Conservation (phyloP, 192 early-diverging fungal species). For the Chytriomyces confervae region DNA sequence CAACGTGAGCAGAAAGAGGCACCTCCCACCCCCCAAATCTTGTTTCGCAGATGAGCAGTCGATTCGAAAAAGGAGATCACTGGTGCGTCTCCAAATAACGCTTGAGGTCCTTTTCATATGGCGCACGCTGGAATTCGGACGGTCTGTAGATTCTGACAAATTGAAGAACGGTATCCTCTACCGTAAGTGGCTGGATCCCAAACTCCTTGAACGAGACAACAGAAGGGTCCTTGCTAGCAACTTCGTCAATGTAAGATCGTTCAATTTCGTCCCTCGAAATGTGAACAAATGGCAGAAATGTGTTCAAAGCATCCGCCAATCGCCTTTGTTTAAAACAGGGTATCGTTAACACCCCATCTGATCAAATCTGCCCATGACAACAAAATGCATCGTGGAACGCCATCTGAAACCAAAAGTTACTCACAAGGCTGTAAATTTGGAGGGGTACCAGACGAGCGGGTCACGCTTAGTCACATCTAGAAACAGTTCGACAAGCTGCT, state of each 20-base stretch:
- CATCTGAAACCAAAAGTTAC: constrained; percentile 1
- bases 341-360: not conserved
- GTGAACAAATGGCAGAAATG: constrained; percentile 72
- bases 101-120: constrained; percentile 47
- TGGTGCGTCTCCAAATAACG: constrained; percentile 6
- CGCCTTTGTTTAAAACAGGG: constrained; percentile 33
- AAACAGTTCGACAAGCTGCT: constrained; percentile 75
- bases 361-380: not conserved
- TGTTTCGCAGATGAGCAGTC: no score
- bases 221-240: constrained; percentile 62
- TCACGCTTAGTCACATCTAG: constrained; percentile 63
- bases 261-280: constrained; percentile 88
- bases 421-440: constrained; percentile 73
- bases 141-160: constrained; percentile 83
- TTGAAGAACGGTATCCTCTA: constrained; percentile 82
- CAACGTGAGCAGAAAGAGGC: constrained; percentile 2
- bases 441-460: constrained; percentile 71
- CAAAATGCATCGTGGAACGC: not conserved
- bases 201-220: constrained; percentile 87
- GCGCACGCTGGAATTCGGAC: constrained; percentile 40
- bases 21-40: not conserved
- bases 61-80: not conserved
- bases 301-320: constrained; percentile 65
- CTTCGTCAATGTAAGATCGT: constrained; percentile 46
- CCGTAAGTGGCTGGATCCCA: constrained; percentile 76